Base-by-base conservation (phyloP, 108 stramenopile genomes). In the Aurantiochytrium sp. region DNA sequence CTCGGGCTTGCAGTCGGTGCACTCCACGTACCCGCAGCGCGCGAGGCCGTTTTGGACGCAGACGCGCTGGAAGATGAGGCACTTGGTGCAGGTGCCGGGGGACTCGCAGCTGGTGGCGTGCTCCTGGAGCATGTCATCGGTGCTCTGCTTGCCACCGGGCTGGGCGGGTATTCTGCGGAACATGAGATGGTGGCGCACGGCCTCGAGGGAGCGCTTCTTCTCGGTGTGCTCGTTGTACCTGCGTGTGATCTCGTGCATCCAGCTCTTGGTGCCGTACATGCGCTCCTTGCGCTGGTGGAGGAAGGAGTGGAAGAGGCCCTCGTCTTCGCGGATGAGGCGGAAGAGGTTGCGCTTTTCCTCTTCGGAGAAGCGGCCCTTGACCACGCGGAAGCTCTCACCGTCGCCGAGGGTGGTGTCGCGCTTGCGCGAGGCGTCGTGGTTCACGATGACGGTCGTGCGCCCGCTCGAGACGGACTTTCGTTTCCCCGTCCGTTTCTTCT, bases 201-300 rank as follows among this genome's bases (percentile, higher is more conserved):
- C 73, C 39, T 81, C 73, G 42, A 81, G 45, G 0, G 73, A 81
- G 39, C 73, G 73, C 73, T 81, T 81, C 19, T 81, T 48, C n/a
- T 15, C 1, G 27, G 45, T 48, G 24, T 22, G 39, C 30, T 81
- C 42, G 73, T 81, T 81, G 73, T 81, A 81, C 10, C 73, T 12
- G 42, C 45, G 73, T 0, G 73, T 48, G 45, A 81, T 81, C 45
- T 81, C 73, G 73, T 81, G 73, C 73, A 81, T 81, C 73, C 73
- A 81, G 27, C 24, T 27, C 73, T 81, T 81, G 1, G 73, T 81
- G 42, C 73, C 73, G 73, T 81, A 81, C 73, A 81, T 81, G 42
- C 73, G 73, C 45, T 81, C 73, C 45, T 81, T 81, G 45, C 73
- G 73, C 45, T 81, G 73, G 45, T 81, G 73, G 12, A 81, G 45